These are phyloP conservation scores for Wickerhamomyces bovis DNA, from an alignment of 805 yeast species.

Conservation along the genomic window DNA sequence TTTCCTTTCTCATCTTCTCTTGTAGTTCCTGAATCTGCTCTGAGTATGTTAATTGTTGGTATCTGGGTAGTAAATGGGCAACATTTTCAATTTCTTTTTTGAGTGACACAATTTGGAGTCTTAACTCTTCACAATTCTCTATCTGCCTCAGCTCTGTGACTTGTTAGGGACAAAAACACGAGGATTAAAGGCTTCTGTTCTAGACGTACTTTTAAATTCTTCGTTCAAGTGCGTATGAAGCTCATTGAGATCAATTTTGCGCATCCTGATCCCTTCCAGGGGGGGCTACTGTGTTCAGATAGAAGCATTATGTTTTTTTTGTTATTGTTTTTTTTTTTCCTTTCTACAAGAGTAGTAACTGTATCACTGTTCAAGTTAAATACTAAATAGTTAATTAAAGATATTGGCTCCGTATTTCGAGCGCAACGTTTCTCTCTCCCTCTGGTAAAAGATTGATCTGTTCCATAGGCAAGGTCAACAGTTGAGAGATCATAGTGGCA, in stretches of 20 bases:
- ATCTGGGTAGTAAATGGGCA: conserved; percentile 16
- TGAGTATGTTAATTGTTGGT: conserved; percentile 18
- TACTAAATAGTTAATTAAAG: too few relatives aligned
- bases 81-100: conserved; percentile 12
- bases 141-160: background rate
- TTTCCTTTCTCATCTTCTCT: background rate
- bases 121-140: background rate
- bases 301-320: background rate
- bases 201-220: conserved; percentile 1
- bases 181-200: background rate
- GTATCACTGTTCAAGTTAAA: too few relatives aligned
- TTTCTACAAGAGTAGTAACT: too few relatives aligned
- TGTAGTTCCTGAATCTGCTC: conserved; percentile 9
- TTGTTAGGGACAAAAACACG: background rate
- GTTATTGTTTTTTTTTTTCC: background rate
- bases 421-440: conserved; percentile 1
- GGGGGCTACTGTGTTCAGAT: too few relatives aligned
- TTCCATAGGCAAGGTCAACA: conserved; percentile 5
- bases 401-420: background rate
- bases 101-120: conserved; percentile 2
- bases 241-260: background rate
- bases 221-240: conserved; percentile 1
- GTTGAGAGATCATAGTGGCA: conserved; percentile 8
- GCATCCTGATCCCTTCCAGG: background rate
- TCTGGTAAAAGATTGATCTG: conserved; percentile 3